These are phyloP conservation scores for Eremomyces bilateralis DNA, from an alignment of 495 filamentous ascomycete species.

Conservation along the genomic window DNA sequence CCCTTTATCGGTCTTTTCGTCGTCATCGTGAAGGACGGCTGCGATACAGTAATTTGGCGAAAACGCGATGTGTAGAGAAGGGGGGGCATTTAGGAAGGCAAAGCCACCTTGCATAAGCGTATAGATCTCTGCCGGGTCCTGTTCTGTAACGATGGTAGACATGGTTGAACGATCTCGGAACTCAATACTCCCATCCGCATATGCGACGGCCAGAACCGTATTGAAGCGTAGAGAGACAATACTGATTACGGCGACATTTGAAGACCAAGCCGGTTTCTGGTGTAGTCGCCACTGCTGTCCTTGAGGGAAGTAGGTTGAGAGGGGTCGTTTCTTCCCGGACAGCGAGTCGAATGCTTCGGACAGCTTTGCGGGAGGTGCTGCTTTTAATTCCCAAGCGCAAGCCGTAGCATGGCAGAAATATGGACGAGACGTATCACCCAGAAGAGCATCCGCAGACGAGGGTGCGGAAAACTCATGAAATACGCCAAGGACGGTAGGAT, in stretches of 20 bases:
- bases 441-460: conserved; percentile 23
- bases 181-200: conserved; percentile 55
- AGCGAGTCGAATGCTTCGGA: conserved; percentile 59
- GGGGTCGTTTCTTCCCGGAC: conserved; percentile 28
- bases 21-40: conserved; percentile 40
- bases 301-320: conserved; percentile 9
- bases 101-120: conserved; percentile 54
- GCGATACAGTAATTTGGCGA: conserved; percentile 55
- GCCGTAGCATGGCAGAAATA: no score
- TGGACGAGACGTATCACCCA: no score
- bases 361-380: conserved; percentile 32
- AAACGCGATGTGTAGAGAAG: conserved; percentile 32
- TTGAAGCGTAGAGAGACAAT: conserved; percentile 42
- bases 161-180: conserved; percentile 56
- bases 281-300: conserved; percentile 39
- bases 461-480: conserved; percentile 33
- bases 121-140: conserved; percentile 39
- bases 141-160: conserved; percentile 35
- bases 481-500: conserved; percentile 47
- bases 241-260: conserved; percentile 46
- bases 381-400: conserved; percentile 51
- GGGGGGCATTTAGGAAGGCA: conserved; percentile 30
- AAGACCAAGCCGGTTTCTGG: conserved; percentile 38
- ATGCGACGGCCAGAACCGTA: conserved; percentile 42
- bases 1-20: no score